Base-by-base conservation (phyloP, 2,329 filamentous ascomycete genomes). In the Colletotrichum sp. region DNA sequence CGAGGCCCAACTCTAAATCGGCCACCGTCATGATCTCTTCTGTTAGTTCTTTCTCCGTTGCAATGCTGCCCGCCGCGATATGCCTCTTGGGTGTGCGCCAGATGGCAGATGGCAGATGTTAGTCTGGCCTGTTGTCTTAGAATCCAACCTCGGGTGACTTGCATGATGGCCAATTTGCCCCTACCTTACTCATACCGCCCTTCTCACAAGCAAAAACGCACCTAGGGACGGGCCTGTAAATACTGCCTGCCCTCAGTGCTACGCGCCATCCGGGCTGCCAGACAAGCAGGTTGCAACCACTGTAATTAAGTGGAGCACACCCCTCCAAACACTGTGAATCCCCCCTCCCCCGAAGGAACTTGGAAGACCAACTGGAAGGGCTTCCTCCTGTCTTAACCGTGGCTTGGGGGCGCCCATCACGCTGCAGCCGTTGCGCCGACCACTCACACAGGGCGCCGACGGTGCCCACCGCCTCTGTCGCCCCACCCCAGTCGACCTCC, bases 391-490 rank as follows among this genome's bases (percentile, higher is more conserved):
- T 49, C 39, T 49, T 21, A 55, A 28, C 26, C 64, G 16, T 67
- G 64, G 73, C 70, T 69, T 69, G 18, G 64, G 65, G 70, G 73
- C 64, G 63, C 57, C 70, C 63, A 57, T 76, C 73, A 73, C 73
- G 69, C 69, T 72, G 62, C 57, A 59, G 70, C 70, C 74, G 70
- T 76, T 76, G 64, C 16, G 49, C 62, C 63, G 18, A 18, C 55
- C 68, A 28, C 59, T 28, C 60, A 30, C 69, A 75, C 69, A 24
- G 24, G 55, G 36, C 30, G 52, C 36, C 9, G 18, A 36, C 62
- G 36, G 24, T 69, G 10, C 39, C 69, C 72, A 67, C 72, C 26
- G 18, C 15, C 21, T 49, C 16, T 32, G 36, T 66, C 24, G 64
- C 36, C 18, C 21, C 52, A 57, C 39, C 18, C 70, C 69, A 32